Evolutionary conservation across 441 rosid genomes (phyloP).

Genomic region (Francoa sonchifolia): DNA sequence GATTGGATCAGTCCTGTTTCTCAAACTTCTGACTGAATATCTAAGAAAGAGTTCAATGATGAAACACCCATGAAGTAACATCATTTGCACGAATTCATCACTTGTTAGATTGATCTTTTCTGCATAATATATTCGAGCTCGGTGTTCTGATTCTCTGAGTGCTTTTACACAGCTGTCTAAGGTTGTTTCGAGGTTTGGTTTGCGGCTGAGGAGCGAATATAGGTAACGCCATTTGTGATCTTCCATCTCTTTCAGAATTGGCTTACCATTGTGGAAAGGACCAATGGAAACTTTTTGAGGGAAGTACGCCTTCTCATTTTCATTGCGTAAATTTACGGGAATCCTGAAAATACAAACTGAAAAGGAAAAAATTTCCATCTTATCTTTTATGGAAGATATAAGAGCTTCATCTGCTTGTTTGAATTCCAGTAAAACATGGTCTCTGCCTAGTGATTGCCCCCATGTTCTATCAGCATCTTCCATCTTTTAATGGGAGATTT

Average conservation of each 20-base stretch:
- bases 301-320: slow-evolving; percentile 7
- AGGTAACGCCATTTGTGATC: slow-evolving; percentile 39
- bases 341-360: slow-evolving; percentile 24
- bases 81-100: slow-evolving; percentile 27
- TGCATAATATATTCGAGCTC: slow-evolving; percentile 26
- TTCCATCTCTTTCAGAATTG: slow-evolving; percentile 10
- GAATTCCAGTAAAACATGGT: slow-evolving; percentile 27
- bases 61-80: slow-evolving; percentile 44
- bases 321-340: background rate
- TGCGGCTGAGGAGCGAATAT: slow-evolving; percentile 30
- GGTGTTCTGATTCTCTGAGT: slow-evolving; percentile 27
- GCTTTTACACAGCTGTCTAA: slow-evolving; percentile 27
- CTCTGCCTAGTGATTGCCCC: too few relatives aligned
- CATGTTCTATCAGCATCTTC: too few relatives aligned
- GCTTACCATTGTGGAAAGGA: slow-evolving; percentile 20
- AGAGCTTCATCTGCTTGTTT: slow-evolving; percentile 12
- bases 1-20: slow-evolving; percentile 30
- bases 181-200: slow-evolving; percentile 21
- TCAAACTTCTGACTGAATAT: slow-evolving; percentile 20
- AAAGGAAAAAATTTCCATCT: slow-evolving; percentile 27
- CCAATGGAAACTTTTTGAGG: slow-evolving; percentile 39
- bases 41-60: slow-evolving; percentile 37
- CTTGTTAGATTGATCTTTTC: background rate
- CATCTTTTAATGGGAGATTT: too few relatives aligned
- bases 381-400: slow-evolving; percentile 18